Percentiles rank a stretch among this genome's conserved stretches.
Evolutionary conservation across 441 rosid genomes (phyloP).

Genomic region (Cnidoscolus chayamansa): DNA sequence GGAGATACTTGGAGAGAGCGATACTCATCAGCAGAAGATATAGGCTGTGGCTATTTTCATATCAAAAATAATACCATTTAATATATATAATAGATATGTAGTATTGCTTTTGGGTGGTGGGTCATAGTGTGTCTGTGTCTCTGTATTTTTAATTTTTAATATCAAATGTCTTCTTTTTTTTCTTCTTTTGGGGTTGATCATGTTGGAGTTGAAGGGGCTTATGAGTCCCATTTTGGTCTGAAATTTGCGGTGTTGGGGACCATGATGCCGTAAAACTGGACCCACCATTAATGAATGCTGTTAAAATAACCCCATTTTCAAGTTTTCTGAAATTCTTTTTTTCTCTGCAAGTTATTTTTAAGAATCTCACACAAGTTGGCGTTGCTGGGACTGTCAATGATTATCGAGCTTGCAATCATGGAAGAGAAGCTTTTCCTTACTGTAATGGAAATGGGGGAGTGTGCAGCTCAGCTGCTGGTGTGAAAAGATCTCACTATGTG

Average conservation of each 20-base stretch:
- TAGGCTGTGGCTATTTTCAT: background rate
- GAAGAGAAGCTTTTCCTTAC: too few species aligned
- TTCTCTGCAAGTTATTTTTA: background rate
- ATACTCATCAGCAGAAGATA: background rate
- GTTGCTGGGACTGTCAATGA: background rate
- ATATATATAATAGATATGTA: background rate
- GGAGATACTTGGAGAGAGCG: conserved; percentile 16
- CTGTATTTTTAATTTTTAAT: background rate
- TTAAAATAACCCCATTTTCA: background rate
- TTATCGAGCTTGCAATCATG: background rate
- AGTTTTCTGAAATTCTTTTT: background rate
- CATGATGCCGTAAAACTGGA: background rate
- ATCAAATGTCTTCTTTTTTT: background rate
- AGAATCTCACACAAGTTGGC: background rate
- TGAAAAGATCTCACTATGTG: too few species aligned
- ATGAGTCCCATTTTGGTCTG: background rate
- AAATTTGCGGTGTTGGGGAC: background rate
- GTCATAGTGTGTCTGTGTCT: too few species aligned
- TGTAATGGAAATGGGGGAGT: too few species aligned
- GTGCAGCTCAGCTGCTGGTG: too few species aligned
- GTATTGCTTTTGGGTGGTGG: background rate
- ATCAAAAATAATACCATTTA: background rate
- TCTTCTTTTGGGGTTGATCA: conserved; percentile 7
- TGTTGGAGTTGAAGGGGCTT: conserved; percentile 7
- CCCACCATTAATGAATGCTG: background rate